Conservation (phyloP, 2,329 filamentous ascomycete species). For the Pseudocercospora cruenta region DNA sequence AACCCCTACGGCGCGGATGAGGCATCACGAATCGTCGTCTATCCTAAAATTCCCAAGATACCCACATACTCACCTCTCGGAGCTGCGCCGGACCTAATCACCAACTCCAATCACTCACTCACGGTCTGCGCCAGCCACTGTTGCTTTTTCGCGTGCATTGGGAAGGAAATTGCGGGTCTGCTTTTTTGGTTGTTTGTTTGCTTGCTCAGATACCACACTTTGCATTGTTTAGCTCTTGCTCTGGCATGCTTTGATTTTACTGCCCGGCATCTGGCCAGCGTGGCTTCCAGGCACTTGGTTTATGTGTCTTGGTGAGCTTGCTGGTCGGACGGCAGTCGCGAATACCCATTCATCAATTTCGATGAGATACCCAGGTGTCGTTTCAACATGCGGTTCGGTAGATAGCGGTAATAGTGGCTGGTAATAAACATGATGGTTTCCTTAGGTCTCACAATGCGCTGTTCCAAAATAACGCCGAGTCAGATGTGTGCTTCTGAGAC, state of each 20-base stretch:
- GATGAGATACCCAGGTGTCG: slow-evolving; percentile 9
- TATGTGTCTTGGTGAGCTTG: neutral
- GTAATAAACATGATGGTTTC: slow-evolving; percentile 9
- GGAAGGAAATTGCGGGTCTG: slow-evolving; percentile 11
- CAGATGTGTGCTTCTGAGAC: neutral
- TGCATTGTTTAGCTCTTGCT: slow-evolving; percentile 15
- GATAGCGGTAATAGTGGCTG: slow-evolving; percentile 13
- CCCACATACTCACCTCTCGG: slow-evolving; percentile 14
- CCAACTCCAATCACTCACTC: slow-evolving; percentile 22
- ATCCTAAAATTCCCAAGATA: slow-evolving; percentile 12
- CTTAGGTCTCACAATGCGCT: neutral
- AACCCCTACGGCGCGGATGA: neutral
- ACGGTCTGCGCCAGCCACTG: slow-evolving; percentile 21
- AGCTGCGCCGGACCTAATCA: slow-evolving; percentile 19
- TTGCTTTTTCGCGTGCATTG: slow-evolving; percentile 21
- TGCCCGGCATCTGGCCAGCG: slow-evolving; percentile 6
- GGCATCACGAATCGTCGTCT: neutral
- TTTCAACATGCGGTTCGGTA: slow-evolving; percentile 9
- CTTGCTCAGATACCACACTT: slow-evolving; percentile 23
- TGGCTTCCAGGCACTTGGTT: neutral
- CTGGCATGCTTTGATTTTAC: slow-evolving; percentile 15
- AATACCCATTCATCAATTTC: slow-evolving; percentile 16
- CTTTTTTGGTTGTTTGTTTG: slow-evolving; percentile 16
- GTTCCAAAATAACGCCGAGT: neutral
- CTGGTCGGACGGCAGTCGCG: slow-evolving; percentile 9